A percentile compares a stretch with the other conserved stretches of the same genome.
Evolutionary conservation across 345 rosid species (phyloP).

Genomic region (Citrus hindsii): DNA sequence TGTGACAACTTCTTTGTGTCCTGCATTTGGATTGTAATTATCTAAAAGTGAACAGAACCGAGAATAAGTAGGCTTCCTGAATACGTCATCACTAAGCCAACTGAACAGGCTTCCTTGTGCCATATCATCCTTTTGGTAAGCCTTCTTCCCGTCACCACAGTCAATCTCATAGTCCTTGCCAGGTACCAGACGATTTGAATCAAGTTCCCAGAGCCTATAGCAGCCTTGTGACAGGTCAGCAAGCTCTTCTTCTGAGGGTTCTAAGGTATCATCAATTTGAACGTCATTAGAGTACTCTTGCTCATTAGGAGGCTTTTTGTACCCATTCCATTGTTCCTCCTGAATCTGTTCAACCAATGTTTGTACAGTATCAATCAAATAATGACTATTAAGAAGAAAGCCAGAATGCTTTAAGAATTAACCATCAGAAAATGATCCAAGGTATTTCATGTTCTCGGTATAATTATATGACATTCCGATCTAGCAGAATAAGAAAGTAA

Average conservation of each 20-base stretch:
- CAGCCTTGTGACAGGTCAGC: slow-evolving; percentile 77
- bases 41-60: slow-evolving; percentile 90
- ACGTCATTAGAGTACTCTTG: slow-evolving; percentile 70
- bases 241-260: slow-evolving; percentile 73
- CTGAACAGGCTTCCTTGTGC: slow-evolving; percentile 70
- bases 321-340: slow-evolving; percentile 74
- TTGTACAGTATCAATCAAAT: slow-evolving; percentile 1
- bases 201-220: slow-evolving; percentile 88
- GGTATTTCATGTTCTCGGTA: background rate
- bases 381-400: background rate
- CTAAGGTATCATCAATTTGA: slow-evolving; percentile 33
- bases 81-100: slow-evolving; percentile 66
- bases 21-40: slow-evolving; percentile 80
- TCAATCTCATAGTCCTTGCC: slow-evolving; percentile 84
- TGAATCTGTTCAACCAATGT: slow-evolving; percentile 41
- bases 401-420: background rate
- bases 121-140: slow-evolving; percentile 63
- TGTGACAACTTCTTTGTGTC: slow-evolving; percentile 75
- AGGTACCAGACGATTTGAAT: slow-evolving; percentile 69
- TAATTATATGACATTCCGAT: background rate
- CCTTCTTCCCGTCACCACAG: slow-evolving; percentile 90
- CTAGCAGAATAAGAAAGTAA: background rate
- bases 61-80: slow-evolving; percentile 67
- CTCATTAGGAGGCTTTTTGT: slow-evolving; percentile 60
- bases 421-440: background rate